These are phyloP conservation scores for Globisporangium apiculatum DNA, from an alignment of 352 stramenopile genomes.

Conservation along the genomic window DNA sequence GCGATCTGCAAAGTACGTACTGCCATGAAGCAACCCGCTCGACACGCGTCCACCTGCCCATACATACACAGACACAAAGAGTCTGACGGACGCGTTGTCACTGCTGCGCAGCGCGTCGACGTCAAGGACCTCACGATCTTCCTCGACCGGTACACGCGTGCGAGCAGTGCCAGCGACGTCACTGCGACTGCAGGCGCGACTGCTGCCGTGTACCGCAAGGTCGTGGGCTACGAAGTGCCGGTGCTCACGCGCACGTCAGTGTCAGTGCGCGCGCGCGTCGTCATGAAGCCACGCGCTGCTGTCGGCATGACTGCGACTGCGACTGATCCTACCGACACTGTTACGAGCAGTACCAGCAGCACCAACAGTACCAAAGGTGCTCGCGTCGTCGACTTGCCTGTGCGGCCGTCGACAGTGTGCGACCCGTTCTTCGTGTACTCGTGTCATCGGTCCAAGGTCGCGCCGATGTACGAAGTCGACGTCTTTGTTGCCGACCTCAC, in stretches of 20 bases:
- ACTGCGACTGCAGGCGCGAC: conserved; percentile 10
- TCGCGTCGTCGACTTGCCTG: conserved; percentile 13
- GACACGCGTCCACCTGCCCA: no score
- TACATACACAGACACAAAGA: no score
- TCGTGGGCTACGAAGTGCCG: conserved; percentile 75
- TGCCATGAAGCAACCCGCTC: background rate
- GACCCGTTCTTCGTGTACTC: conserved; percentile 74
- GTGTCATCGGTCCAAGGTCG: conserved; percentile 29
- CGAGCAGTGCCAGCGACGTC: conserved; percentile 6
- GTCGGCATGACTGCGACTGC: background rate
- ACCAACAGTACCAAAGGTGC: conserved; percentile 3
- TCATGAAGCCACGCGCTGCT: conserved; percentile 29
- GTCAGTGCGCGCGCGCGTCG: conserved; percentile 46
- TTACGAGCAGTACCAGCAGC: conserved; percentile 4
- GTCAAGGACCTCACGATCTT: conserved; percentile 81
- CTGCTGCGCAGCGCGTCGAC: conserved; percentile 37
- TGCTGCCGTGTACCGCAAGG: conserved; percentile 47
- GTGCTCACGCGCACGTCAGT: conserved; percentile 65
- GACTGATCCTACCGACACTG: conserved; percentile 1
- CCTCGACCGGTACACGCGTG: conserved; percentile 71
- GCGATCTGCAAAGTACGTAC: conserved; percentile 44
- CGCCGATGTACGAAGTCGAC: conserved; percentile 57
- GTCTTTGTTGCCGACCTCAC: conserved; percentile 59
- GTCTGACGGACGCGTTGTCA: background rate
- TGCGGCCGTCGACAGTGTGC: conserved; percentile 33